phyloP scores from a whole-genome alignment of 2,329 filamentous ascomycete species.

The Clarireedia monteithiana region DNA sequence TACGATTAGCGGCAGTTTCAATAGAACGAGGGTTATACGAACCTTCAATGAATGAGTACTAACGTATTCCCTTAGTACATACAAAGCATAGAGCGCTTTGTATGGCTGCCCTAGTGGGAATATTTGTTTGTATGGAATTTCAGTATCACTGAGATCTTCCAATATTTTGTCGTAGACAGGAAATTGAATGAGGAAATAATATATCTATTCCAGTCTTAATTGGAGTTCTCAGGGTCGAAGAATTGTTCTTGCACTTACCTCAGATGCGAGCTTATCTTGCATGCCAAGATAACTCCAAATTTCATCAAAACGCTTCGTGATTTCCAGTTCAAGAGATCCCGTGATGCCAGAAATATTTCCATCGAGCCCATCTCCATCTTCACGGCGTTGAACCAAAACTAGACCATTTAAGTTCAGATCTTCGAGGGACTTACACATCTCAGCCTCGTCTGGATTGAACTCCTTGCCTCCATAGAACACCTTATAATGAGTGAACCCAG shows the following conservation, averaged over 20 bases:
- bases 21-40: slow-evolving; percentile 13
- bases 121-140: slow-evolving; percentile 48
- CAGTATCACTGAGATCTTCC: slow-evolving; percentile 46
- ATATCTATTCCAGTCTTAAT: slow-evolving; percentile 43
- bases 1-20: slow-evolving; percentile 8
- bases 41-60: slow-evolving; percentile 20
- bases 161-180: slow-evolving; percentile 59
- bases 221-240: neutral
- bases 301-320: slow-evolving; percentile 75
- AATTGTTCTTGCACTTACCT: slow-evolving; percentile 39
- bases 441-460: slow-evolving; percentile 52
- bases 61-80: slow-evolving; percentile 58
- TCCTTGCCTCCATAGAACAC: slow-evolving; percentile 62
- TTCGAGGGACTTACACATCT: slow-evolving; percentile 54
- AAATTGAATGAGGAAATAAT: slow-evolving; percentile 61
- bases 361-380: slow-evolving; percentile 37
- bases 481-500: slow-evolving; percentile 69
- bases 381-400: slow-evolving; percentile 56
- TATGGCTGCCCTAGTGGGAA: slow-evolving; percentile 65
- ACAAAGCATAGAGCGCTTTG: slow-evolving; percentile 65
- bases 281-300: slow-evolving; percentile 75
- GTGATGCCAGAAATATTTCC: slow-evolving; percentile 42
- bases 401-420: slow-evolving; percentile 63
- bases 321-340: slow-evolving; percentile 65
- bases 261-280: slow-evolving; percentile 59